A percentile compares a stretch with the other conserved stretches of the same genome.
phyloP scores from a whole-genome alignment of 2,329 filamentous ascomycete species.

The Pestalotiopsis fici region DNA sequence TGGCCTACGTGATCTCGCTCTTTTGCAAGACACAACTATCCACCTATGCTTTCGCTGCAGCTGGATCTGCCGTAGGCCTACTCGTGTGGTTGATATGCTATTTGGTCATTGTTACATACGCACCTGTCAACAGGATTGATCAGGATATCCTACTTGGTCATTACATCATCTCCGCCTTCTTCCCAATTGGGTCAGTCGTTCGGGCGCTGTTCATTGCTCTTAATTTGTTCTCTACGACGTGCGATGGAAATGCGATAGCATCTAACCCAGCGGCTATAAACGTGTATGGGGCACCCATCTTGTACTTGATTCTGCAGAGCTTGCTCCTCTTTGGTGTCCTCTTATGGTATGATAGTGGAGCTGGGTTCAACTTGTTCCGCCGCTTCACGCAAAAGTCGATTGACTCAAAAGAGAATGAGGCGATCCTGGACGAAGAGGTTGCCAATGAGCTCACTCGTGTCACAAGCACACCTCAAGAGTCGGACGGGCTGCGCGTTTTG shows the following conservation, averaged over 20 bases:
- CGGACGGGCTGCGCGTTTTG: slow-evolving; percentile 74
- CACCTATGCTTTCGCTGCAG: slow-evolving; percentile 81
- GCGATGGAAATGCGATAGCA: slow-evolving; percentile 63
- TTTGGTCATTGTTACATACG: slow-evolving; percentile 73
- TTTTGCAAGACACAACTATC: slow-evolving; percentile 78
- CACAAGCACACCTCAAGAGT: slow-evolving; percentile 44
- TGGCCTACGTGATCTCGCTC: slow-evolving; percentile 81
- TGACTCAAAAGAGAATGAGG: slow-evolving; percentile 27
- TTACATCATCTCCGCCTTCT: slow-evolving; percentile 72
- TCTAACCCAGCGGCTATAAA: slow-evolving; percentile 70
- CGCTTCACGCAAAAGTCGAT: slow-evolving; percentile 29
- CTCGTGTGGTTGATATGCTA: slow-evolving; percentile 73
- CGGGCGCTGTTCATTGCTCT: slow-evolving; percentile 75
- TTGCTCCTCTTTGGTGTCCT: slow-evolving; percentile 71
- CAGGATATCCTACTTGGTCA: slow-evolving; percentile 67
- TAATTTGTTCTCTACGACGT: slow-evolving; percentile 83
- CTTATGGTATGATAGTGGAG: slow-evolving; percentile 80
- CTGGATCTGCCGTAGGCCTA: slow-evolving; percentile 72
- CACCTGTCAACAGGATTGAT: slow-evolving; percentile 70
- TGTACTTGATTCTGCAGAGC: slow-evolving; percentile 78
- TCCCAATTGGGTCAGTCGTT: slow-evolving; percentile 76
- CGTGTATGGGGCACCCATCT: slow-evolving; percentile 80
- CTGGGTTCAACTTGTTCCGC: slow-evolving; percentile 51
- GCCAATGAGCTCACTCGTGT: slow-evolving; percentile 65
- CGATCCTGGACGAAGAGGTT: slow-evolving; percentile 58